phyloP scores from a whole-genome alignment of 176 grass and related monocot species.

The Neostapfia colusana region DNA sequence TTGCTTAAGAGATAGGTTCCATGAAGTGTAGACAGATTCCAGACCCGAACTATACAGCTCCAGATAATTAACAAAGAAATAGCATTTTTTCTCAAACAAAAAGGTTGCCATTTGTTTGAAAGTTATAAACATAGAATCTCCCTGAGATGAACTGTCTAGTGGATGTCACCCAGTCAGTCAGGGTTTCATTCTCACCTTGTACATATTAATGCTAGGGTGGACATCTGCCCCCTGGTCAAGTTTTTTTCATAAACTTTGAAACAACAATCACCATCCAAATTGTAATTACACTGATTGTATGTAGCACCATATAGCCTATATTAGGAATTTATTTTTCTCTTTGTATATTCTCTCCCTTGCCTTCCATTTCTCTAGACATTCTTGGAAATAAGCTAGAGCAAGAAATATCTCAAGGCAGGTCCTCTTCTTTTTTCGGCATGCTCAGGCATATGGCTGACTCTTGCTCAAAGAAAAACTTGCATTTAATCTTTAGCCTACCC shows the following conservation, averaged over 20 bases:
- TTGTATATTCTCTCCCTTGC: background rate
- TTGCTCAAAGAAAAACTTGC: slow-evolving; percentile 1
- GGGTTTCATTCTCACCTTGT: too few relatives aligned
- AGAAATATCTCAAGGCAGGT: background rate
- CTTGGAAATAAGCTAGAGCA: slow-evolving; percentile 1
- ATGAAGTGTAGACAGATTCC: background rate
- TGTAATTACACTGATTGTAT: background rate
- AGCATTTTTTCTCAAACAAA: slow-evolving; percentile 18
- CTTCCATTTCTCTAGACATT: background rate
- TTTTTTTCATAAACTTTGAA: too few relatives aligned
- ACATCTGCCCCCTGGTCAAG: too few relatives aligned
- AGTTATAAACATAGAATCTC: background rate
- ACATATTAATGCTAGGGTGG: too few relatives aligned
- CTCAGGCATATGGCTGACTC: slow-evolving; percentile 1
- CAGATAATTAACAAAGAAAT: slow-evolving; percentile 7
- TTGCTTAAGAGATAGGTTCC: background rate
- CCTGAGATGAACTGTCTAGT: too few relatives aligned
- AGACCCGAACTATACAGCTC: slow-evolving; percentile 21
- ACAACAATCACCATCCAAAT: background rate
- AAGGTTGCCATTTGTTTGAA: background rate
- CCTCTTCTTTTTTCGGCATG: slow-evolving; percentile 3
- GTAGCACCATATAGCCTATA: background rate
- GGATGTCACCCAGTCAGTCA: too few relatives aligned
- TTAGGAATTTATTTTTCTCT: background rate
- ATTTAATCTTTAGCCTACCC: background rate